Percentiles rank a stretch among this genome's conserved stretches.
Evolutionary conservation across 2,329 filamentous ascomycete genomes (phyloP).

Genomic region (Leptographium procerum): DNA sequence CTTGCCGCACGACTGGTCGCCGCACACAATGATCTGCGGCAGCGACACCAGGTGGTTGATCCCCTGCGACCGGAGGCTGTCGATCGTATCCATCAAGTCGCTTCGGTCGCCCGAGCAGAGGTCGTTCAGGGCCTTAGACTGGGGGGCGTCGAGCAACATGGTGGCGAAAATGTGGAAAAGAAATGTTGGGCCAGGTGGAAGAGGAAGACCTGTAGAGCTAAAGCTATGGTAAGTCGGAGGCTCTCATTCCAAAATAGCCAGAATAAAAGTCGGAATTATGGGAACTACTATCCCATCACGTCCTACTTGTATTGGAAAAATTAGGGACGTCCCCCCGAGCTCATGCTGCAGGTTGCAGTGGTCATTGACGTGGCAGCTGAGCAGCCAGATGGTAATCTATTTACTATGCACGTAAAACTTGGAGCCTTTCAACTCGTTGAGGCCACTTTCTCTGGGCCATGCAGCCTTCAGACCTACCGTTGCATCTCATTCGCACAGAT

Average conservation of each 20-base stretch:
- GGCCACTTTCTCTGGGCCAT: no score
- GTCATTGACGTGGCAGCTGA: neutral
- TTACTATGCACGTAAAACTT: neutral
- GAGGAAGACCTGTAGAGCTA: no score
- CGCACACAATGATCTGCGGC: conserved; percentile 44
- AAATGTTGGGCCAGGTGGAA: no score
- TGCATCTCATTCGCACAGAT: neutral
- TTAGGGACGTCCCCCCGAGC: neutral
- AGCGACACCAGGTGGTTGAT: conserved; percentile 27
- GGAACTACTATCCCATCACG: neutral
- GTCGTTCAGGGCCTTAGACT: neutral
- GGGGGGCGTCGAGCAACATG: neutral
- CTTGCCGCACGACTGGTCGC: conserved; percentile 52
- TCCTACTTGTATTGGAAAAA: neutral
- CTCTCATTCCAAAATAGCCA: neutral
- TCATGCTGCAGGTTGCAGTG: neutral
- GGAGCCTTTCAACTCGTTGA: neutral
- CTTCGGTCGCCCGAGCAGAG: neutral
- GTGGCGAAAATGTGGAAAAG: neutral
- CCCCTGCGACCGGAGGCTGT: conserved; percentile 25
- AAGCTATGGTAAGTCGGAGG: no score
- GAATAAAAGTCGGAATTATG: neutral
- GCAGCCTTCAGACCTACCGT: neutral
- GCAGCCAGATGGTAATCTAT: neutral
- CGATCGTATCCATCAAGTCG: conserved; percentile 27